phyloP scores from a whole-genome alignment of 192 early-diverging fungal genomes.

The Oehlia diaphana region DNA sequence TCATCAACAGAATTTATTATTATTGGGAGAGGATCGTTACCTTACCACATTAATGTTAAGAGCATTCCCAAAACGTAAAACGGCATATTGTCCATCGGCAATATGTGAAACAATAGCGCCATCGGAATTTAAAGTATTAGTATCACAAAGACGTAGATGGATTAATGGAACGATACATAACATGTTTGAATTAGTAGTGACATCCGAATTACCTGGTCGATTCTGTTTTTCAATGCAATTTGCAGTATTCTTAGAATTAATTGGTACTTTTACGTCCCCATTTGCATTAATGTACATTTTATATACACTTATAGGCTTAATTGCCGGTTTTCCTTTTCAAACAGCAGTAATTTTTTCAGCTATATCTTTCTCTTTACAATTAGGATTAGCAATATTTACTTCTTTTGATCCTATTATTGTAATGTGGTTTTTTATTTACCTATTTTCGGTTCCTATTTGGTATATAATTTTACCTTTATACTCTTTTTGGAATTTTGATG shows the following conservation, averaged over 20 bases:
- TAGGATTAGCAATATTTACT: no score
- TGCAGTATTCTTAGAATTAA: conserved; percentile 90
- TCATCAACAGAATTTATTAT: conserved; percentile 80
- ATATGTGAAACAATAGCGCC: conserved; percentile 81
- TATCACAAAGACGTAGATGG: conserved; percentile 92
- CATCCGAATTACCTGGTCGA: conserved; percentile 80
- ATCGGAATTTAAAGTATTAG: conserved; percentile 70
- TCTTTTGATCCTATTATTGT: no score
- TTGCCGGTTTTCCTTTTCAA: no score
- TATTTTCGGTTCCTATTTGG: no score
- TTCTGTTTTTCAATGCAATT: conserved; percentile 97
- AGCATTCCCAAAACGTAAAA: conserved; percentile 81
- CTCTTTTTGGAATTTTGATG: conserved; percentile 27
- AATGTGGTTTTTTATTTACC: no score
- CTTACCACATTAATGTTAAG: conserved; percentile 79
- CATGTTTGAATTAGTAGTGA: conserved; percentile 75
- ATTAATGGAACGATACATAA: conserved; percentile 95
- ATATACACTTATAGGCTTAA: no score
- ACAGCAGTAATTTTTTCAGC: no score
- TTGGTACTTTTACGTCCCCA: conserved; percentile 89
- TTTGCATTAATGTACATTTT: conserved; percentile 51
- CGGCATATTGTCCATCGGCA: conserved; percentile 78
- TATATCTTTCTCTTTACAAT: no score
- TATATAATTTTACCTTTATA: no score
- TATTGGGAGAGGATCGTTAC: conserved; percentile 84